Base-by-base conservation (phyloP, 495 filamentous ascomycete species). In the Bombardia bombarda region DNA sequence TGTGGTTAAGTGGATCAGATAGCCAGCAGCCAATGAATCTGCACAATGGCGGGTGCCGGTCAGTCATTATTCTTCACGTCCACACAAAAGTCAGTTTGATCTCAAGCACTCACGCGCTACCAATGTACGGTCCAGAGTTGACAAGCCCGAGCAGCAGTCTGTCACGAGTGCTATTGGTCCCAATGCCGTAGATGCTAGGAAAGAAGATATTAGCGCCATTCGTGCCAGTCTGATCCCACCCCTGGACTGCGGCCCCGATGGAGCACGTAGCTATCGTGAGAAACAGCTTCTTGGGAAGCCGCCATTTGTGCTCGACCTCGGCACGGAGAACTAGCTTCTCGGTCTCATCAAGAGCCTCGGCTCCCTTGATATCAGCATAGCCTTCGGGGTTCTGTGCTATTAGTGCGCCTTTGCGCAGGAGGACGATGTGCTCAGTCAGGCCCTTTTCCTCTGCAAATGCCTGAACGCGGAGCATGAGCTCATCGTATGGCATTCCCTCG, bases 121-220 rank as follows among this genome's bases (percentile, higher is more conserved):
- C 66, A 39, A 75, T 70, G 47, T 75, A 77, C 2, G 72, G 72
- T 21, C 58, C 63, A 16, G 73, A 52, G 42, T 78, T 77, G 32
- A 77, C 50, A 32, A 76, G 60, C 35, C 72, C 72, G 18, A 74
- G 52, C 31, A 74, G 50, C 41, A 79, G 47, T 13, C 62, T 70
- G 7, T 78, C 66, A 9, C 69, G 63, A 38, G 68, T 74, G 19
- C 58, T 63, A 25, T 70, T 59, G 16, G 52, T 45, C 3, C 52
- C 65, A 33, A 77, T 79, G 7, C 47, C 68, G 42, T 55, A 72
- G 48, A 20, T 51, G 0, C 49, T 41, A 4, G 76, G 77, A 60
- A 86, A 87, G 38, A 73, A 76, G 47, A 88, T 65, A 46, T 80
- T 87, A 19, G 84, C 84, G 38, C 84, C 84, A 51, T 87, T 88